Evolutionary conservation across 257 asterid species (phyloP).

Genomic region (Haberlea rhodopensis): DNA sequence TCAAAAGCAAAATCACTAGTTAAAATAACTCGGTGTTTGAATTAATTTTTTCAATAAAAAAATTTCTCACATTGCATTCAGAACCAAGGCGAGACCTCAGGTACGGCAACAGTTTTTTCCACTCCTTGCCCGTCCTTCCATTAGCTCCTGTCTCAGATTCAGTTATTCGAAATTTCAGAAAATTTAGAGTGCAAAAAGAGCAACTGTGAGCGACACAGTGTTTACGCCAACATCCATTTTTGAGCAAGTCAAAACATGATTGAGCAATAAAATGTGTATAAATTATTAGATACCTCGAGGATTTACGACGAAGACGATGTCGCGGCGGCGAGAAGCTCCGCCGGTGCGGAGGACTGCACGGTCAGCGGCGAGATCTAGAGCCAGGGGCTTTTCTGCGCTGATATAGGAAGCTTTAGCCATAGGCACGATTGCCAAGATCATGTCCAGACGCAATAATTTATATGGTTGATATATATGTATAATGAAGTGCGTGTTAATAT

Average conservation of each 20-base stretch:
- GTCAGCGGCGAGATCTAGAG: constrained; percentile 64
- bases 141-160: constrained; percentile 73
- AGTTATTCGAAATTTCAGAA: constrained; percentile 20
- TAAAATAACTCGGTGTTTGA: neutral
- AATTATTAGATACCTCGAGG: constrained; percentile 55
- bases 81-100: constrained; percentile 82
- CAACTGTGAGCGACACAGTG: constrained; percentile 6
- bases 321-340: constrained; percentile 67
- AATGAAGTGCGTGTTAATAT: no score
- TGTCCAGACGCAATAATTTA: neutral
- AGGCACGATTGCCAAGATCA: constrained; percentile 37
- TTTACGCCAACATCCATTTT: neutral
- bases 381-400: constrained; percentile 58
- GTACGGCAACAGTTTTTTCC: constrained; percentile 87
- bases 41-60: neutral
- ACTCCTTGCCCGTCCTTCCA: constrained; percentile 90
- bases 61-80: constrained; percentile 76
- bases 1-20: constrained; percentile 9
- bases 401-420: constrained; percentile 64
- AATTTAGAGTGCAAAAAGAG: neutral
- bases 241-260: neutral
- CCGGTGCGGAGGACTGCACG: constrained; percentile 32
- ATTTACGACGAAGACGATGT: constrained; percentile 82
- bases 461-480: no score
- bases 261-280: constrained; percentile 2